Percentiles rank a stretch among this genome's conserved stretches.
phyloP scores from a whole-genome alignment of 2,329 filamentous ascomycete genomes.

The Nothophoma quercina region DNA sequence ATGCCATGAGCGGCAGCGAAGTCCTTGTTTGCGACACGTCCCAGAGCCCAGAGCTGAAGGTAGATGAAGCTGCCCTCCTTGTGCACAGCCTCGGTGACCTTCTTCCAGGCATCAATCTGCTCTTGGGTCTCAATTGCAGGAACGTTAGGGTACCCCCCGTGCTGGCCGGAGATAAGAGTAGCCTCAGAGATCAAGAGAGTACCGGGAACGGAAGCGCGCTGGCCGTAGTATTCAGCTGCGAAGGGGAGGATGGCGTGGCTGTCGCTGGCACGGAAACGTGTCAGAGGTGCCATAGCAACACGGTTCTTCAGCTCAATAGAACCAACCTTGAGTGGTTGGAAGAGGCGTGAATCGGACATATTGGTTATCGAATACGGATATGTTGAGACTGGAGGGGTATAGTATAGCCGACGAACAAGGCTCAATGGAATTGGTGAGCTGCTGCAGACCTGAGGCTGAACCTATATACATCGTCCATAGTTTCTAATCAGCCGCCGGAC shows the following conservation, averaged over 20 bases:
- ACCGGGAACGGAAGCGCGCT: conserved; percentile 61
- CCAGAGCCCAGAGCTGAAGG: conserved; percentile 68
- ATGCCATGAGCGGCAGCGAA: conserved; percentile 48
- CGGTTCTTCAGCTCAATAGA: conserved; percentile 44
- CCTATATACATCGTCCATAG: conserved; percentile 19
- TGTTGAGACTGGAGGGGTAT: neutral
- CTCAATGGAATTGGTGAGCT: neutral
- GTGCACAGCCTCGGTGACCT: conserved; percentile 69
- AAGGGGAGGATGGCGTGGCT: conserved; percentile 56
- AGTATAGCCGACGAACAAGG: neutral
- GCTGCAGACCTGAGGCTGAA: neutral
- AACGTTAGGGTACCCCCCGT: conserved; percentile 59
- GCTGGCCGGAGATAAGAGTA: conserved; percentile 58
- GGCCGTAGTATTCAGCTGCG: conserved; percentile 61
- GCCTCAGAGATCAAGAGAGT: conserved; percentile 68
- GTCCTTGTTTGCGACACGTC: conserved; percentile 59
- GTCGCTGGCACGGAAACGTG: conserved; percentile 54
- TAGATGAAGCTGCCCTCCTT: conserved; percentile 67
- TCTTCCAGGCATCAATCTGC: conserved; percentile 64
- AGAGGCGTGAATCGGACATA: conserved; percentile 43
- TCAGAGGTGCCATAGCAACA: conserved; percentile 47
- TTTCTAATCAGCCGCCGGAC: conserved; percentile 21
- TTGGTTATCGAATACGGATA: neutral
- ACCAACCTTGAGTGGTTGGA: conserved; percentile 47
- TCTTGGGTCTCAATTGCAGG: conserved; percentile 64